phyloP scores from a whole-genome alignment of 768 basidiomycete genomes.

The Lactarius evosmus region DNA sequence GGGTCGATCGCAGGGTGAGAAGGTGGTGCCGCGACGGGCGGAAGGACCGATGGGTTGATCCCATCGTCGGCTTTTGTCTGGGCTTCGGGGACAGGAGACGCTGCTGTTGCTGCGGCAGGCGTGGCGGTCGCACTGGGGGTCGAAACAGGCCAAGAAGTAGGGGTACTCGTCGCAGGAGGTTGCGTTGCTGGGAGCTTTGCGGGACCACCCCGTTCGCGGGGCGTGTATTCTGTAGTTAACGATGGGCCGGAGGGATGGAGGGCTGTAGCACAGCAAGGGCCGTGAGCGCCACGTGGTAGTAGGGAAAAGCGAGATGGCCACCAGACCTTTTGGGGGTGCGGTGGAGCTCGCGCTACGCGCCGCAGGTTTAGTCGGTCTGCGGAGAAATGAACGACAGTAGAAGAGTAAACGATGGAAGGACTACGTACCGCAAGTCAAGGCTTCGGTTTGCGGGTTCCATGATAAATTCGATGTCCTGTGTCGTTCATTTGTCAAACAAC shows the following conservation, averaged over 20 bases:
- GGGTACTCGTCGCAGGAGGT: slow-evolving; percentile 26
- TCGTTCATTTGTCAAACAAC: background rate
- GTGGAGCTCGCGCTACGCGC: slow-evolving; percentile 33
- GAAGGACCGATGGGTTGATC: slow-evolving; percentile 61
- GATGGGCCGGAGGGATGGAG: slow-evolving; percentile 52
- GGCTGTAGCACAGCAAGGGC: slow-evolving; percentile 34
- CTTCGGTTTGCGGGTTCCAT: slow-evolving; percentile 75
- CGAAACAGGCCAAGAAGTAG: slow-evolving; percentile 24
- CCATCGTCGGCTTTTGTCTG: slow-evolving; percentile 43
- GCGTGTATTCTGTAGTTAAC: slow-evolving; percentile 80
- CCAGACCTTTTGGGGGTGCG: slow-evolving; percentile 35
- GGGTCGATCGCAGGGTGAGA: slow-evolving; percentile 81
- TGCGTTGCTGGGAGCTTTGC: slow-evolving; percentile 35
- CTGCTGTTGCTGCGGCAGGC: slow-evolving; percentile 13
- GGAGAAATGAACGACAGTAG: slow-evolving; percentile 1
- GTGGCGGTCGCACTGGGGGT: slow-evolving; percentile 25
- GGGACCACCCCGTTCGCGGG: slow-evolving; percentile 59
- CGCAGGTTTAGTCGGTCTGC: slow-evolving; percentile 39
- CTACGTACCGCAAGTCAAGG: slow-evolving; percentile 65
- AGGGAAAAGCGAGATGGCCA: background rate
- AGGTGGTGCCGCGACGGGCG: slow-evolving; percentile 65
- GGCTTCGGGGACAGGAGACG: slow-evolving; percentile 6
- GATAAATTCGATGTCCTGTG: slow-evolving; percentile 85
- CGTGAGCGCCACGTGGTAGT: background rate
- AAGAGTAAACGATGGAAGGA: slow-evolving; percentile 5